Evolutionary conservation across 495 filamentous ascomycete species (phyloP), one percentile per base, ranked within the genome.

Genomic region (Hamigera avellanea): DNA sequence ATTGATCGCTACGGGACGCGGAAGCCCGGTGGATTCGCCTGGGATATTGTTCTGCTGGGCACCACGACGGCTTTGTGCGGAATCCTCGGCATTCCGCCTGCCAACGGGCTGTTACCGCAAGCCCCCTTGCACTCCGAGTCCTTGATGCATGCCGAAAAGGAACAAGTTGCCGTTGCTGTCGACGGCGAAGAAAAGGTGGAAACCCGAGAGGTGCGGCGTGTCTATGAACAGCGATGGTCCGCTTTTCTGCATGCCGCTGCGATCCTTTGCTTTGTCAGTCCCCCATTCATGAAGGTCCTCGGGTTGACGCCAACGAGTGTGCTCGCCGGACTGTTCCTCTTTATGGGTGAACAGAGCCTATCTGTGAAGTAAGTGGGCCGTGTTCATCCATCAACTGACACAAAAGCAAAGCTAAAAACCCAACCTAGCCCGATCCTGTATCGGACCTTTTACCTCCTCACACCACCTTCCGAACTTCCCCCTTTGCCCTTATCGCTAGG

Each of bases 301-400:
- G 79, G 79, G 1, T 58, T 83, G 39, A 81, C 79, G 0, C 78
- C 76, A 0, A 83, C 76, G 1, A 77, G 73, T 26, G 79, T 83
- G 6, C 61, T 83, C 1, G 79, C 78, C 0, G 79, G 78, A 1
- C 54, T 83, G 9, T 83, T 83, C 49, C 56, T 84, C 35, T 83
- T 81, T 53, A 82, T 83, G 79, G 79, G 77, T 8, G 76, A 82
- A 43, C 80, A 84, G 43, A 77, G 73, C 29, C 56, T 82, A n/a
- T 69, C 67, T 9, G 72, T 79, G 6, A 83, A 82, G 68, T 70
- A 59, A 38, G 56, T 39, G 12, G n/a, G n/a, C n/a, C n/a, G n/a
- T n/a, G n/a, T n/a, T n/a, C n/a, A n/a, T n/a, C n/a, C n/a, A 15
- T 32, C 6, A 9, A 8, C 6, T 7, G 25, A 26, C 7, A 26